Evolutionary conservation across 2,329 filamentous ascomycete species (phyloP), one percentile per base, ranked within the genome.

Genomic region (Phoma sp.): DNA sequence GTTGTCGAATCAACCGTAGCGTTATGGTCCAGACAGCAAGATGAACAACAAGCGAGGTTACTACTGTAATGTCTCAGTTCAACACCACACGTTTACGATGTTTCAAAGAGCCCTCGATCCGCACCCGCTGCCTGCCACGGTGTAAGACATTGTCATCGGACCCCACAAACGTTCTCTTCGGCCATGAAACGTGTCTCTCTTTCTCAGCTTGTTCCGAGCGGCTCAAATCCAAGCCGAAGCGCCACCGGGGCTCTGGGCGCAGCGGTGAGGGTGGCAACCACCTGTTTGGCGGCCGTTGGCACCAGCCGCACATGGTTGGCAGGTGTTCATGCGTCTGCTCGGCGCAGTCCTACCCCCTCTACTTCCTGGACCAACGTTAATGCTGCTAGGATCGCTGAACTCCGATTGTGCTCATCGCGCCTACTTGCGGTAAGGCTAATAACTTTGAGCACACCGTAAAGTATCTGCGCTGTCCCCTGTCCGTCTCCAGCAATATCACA

Each of bases 71-170:
- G 38, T 53, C 50, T 53, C 38, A 47, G 32, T 38, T 25, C 41
- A 43, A 43, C 43, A 47, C 50, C 50, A 47, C 44, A 25, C 22
- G 39, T 33, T 36, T 13, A 29, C n/a, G 6, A 38, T 53, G 43
- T 53, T 27, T 47, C 42, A 25, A 30, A 33, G 22, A n/a, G 50
- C 10, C 30, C 24, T 47, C 13, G 32, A 32, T 9, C 32, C 38
- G 30, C 11, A 8, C 22, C 13, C 10, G 35, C 32, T 38, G 25
- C 43, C 14, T 53, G 50, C 50, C 44, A 53, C 50, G 50, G 38
- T 53, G 50, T 53, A 53, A 53, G 50, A 53, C 50, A 53, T 53
- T 22, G 50, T 32, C 32, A 27, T n/a, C 7, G 35, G 27, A 18
- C 50, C 43, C 44, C 39, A 32, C 50, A 41, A 47, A 37, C 44